Conservation (phyloP, 2,329 filamentous ascomycete genomes). For the Fusarium sp. region DNA sequence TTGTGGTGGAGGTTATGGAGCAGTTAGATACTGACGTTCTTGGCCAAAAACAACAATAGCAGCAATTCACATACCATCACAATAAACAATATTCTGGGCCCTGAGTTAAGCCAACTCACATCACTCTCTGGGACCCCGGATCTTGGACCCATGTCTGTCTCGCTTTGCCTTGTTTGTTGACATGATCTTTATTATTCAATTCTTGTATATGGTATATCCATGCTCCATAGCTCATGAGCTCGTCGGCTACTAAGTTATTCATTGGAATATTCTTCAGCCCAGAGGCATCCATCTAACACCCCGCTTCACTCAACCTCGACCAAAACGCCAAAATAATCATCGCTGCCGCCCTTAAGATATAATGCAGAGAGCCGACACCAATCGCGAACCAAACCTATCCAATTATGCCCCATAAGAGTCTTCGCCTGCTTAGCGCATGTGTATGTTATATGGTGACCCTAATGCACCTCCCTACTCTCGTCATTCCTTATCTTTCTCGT, state of each 20-base stretch:
- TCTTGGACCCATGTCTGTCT: conserved; percentile 16
- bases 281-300: conserved; percentile 35
- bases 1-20: conserved; percentile 90
- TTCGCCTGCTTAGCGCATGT: conserved; percentile 1
- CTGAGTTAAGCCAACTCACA: neutral
- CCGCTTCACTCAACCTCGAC: conserved; percentile 23
- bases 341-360: conserved; percentile 33
- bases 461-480: conserved; percentile 6
- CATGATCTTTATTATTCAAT: conserved; percentile 13
- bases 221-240: conserved; percentile 17
- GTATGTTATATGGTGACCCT: conserved; percentile 7
- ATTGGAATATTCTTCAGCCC: conserved; percentile 19
- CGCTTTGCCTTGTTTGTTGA: conserved; percentile 15
- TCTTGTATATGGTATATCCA: conserved; percentile 45
- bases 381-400: conserved; percentile 29
- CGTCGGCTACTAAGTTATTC: conserved; percentile 12
- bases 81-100: conserved; percentile 16
- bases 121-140: conserved; percentile 1
- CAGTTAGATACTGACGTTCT: conserved; percentile 89
- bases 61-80: conserved; percentile 11
- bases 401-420: conserved; percentile 18
- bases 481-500: conserved; percentile 28
- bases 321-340: conserved; percentile 34
- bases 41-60: conserved; percentile 48
- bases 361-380: conserved; percentile 20